Base-by-base conservation (phyloP, 2,329 filamentous ascomycete genomes). In the Periconia digitata region DNA sequence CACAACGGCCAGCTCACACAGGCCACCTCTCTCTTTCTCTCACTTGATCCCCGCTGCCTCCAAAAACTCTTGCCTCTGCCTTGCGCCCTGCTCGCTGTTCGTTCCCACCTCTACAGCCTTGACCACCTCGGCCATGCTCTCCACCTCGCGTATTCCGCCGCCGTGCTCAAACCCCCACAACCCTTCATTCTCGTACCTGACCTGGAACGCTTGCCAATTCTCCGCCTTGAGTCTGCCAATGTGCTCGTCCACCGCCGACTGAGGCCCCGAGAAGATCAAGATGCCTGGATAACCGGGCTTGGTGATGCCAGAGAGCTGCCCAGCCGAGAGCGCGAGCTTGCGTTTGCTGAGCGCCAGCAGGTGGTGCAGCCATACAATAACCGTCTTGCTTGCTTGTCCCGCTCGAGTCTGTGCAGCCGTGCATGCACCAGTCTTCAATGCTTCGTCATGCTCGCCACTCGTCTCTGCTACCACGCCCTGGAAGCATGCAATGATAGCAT, bases 251-350 rank as follows among this genome's bases (percentile, higher is more conserved):
- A 77, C 72, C 2, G 66, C 66, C 10, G 46, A 37, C 0, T 56
- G 51, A 3, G 72, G 69, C 0, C 75, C 75, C 3, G 71, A 70
- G 50, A 74, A 77, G 24, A 76, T 49, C 50, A 77, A 61, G 4
- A 76, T 61, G 13, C 75, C 75, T 18, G 75, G 75, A 47, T 77
- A 76, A 8, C 75, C 75, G 1, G 75, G 74, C 47, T 77, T 77
- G 0, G 74, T 74, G 29, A 77, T 58, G 13, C 75, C 75, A 2
- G 67, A 66, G n/a, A 77, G 32, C 3, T 54, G 54, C 1, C 64
- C 6, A 0, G 74, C 70, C 1, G 65, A 66, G 10, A 76, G 62
- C 6, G 71, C 71, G 35, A 72, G 69, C 52, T 77, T 77, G 38
- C 75, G 72, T 58, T 77, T 77, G 49, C 69, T 71, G 15, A 71